Evolutionary conservation across 1,284 basidiomycete species (phyloP).

Genomic region (Sphaerobolus stellatus): DNA sequence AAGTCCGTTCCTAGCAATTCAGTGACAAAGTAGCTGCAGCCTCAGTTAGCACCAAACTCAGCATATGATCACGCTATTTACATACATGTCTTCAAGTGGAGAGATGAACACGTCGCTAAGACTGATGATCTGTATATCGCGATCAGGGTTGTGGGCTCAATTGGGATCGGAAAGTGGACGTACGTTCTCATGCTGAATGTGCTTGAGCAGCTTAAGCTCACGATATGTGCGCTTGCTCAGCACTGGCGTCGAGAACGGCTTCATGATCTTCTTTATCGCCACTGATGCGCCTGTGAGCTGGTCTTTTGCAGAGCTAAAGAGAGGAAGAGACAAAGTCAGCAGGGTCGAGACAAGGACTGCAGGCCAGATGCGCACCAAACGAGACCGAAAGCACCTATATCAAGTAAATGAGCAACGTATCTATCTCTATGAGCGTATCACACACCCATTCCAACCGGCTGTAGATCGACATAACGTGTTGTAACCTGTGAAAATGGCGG

Average conservation of each 20-base stretch:
- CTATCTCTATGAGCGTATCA: no score
- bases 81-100: slow-evolving; percentile 93
- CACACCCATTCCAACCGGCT: slow-evolving; percentile 98
- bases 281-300: slow-evolving; percentile 93
- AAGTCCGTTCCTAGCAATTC: slow-evolving; percentile 98
- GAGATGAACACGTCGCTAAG: slow-evolving; percentile 99
- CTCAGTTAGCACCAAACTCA: slow-evolving; percentile 6
- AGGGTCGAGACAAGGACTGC: background rate
- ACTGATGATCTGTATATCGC: slow-evolving; percentile 81
- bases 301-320: slow-evolving; percentile 89
- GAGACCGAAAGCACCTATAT: slow-evolving; percentile 90
- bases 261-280: slow-evolving; percentile 99
- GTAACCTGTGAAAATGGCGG: slow-evolving; percentile 70
- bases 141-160: background rate
- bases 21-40: slow-evolving; percentile 92
- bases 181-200: slow-evolving; percentile 98
- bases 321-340: slow-evolving; percentile 1
- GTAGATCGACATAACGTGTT: slow-evolving; percentile 97
- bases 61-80: slow-evolving; percentile 15
- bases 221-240: slow-evolving; percentile 96
- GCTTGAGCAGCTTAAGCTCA: slow-evolving; percentile 97
- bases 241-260: slow-evolving; percentile 97
- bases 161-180: slow-evolving; percentile 18
- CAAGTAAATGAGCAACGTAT: no score
- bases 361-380: slow-evolving; percentile 69